Percentiles rank a stretch among this genome's conserved stretches.
Conservation (phyloP, 768 basidiomycete species). For the Rhodocollybia butyracea region DNA sequence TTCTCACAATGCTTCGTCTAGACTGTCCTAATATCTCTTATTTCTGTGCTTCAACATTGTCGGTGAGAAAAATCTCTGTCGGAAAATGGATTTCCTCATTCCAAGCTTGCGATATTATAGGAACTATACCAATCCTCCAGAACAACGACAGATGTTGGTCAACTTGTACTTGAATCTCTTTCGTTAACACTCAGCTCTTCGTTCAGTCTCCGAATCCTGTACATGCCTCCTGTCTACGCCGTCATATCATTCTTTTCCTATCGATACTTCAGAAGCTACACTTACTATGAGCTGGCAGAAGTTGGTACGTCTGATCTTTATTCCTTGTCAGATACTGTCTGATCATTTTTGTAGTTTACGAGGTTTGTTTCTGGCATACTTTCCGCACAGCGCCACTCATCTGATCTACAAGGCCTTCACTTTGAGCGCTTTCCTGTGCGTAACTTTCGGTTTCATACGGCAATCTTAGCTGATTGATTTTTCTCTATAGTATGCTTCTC, state of each 20-base stretch:
- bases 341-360: constrained; percentile 48
- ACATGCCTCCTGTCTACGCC: constrained; percentile 82
- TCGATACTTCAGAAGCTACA: constrained; percentile 78
- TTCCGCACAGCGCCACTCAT: background rate
- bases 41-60: constrained; percentile 60
- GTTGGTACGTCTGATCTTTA: constrained; percentile 31
- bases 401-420: constrained; percentile 60
- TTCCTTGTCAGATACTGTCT: constrained; percentile 21
- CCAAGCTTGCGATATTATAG: constrained; percentile 35
- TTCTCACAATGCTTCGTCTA: constrained; percentile 19
- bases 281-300: constrained; percentile 54
- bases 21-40: constrained; percentile 58
- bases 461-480: background rate
- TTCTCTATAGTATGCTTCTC: constrained; percentile 56
- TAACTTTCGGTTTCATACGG: constrained; percentile 10
- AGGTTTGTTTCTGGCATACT: constrained; percentile 39
- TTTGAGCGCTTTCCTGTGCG: constrained; percentile 82
- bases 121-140: constrained; percentile 64
- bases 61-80: constrained; percentile 38
- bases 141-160: constrained; percentile 80
- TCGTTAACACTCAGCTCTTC: background rate
- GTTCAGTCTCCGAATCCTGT: constrained; percentile 71
- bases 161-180: constrained; percentile 2
- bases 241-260: constrained; percentile 86
- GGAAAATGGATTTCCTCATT: background rate